Base-by-base conservation (phyloP, 768 basidiomycete species). In the Trametes elegans region DNA sequence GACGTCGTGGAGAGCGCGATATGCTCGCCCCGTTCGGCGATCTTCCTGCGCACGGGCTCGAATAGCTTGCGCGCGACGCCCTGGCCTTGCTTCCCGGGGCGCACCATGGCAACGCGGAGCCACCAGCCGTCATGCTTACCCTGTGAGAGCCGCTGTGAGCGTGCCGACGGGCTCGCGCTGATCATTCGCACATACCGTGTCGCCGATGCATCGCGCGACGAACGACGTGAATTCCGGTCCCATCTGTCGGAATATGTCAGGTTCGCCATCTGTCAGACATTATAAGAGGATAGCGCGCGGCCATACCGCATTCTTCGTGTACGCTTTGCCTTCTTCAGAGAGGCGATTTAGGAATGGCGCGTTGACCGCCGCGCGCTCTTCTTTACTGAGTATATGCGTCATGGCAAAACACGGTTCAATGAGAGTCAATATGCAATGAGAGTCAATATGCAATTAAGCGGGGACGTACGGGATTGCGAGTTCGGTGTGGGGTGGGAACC, bases 91-190 rank as follows among this genome's bases (percentile, higher is more conserved):
- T 27, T 27, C 9, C 31, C 50, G 24, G 29, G 21, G 3, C 50
- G 50, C 0, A 42, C 40, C 40, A 52, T 44, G 1, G 50, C 50
- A 16, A 43, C 35, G 3, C 50, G 40, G 2, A 52, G 41, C 50
- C 50, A 52, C 50, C 50, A 52, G 1, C 41, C 41, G 3, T 43
- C 50, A 7, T 52, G 23, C 16, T 52, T 52, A 2, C 50, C 41
- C 50, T 52, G 10, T 6, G 5, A 21, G 10, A 2, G n/a, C 16
- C 5, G 24, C 11, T 44, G 18, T 19, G 21, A 21, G 21, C 14
- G 19, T 10, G 19, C 40, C 23, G 6, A 3, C 36, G 3, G 6
- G 14, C 8, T 7, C 18, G 2, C 16, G 9, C 10, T 10, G 13
- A 27, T 5, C 1, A 16, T 11, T 11, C 11, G 3, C 10, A 32